These are phyloP conservation scores for Aspergillus olivimuriae DNA, from an alignment of 495 filamentous ascomycete genomes.

Conservation along the genomic window DNA sequence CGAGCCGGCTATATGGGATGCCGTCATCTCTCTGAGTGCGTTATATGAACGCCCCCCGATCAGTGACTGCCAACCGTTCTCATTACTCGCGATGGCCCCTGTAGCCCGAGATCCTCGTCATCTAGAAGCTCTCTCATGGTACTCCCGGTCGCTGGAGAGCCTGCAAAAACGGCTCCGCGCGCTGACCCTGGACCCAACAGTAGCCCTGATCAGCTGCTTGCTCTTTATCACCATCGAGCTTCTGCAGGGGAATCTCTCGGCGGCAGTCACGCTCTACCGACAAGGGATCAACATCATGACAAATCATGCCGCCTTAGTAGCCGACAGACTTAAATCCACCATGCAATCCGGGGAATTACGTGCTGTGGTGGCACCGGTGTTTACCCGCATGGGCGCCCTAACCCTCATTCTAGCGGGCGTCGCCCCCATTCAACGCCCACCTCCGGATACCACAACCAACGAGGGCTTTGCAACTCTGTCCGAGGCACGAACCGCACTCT, in stretches of 20 bases:
- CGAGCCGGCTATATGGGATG: conserved; percentile 52
- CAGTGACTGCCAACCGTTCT: neutral
- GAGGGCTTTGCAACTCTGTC: neutral
- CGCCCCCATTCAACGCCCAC: neutral
- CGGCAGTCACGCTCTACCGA: conserved; percentile 18
- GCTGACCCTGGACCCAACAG: conserved; percentile 17
- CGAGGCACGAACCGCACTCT: neutral
- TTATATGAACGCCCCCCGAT: conserved; percentile 36
- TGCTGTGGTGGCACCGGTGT: neutral
- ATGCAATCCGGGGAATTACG: neutral
- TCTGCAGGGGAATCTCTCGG: conserved; percentile 37
- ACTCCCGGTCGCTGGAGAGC: conserved; percentile 27
- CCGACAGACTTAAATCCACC: too few relatives aligned
- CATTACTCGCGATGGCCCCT: conserved; percentile 7
- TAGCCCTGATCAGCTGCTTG: conserved; percentile 46
- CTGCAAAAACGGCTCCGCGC: conserved; percentile 28
- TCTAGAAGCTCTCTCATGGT: conserved; percentile 24
- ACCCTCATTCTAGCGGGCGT: neutral
- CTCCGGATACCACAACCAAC: neutral
- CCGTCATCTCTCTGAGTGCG: conserved; percentile 43
- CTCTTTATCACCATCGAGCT: conserved; percentile 50
- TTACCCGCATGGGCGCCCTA: neutral
- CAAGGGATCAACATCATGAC: conserved; percentile 21
- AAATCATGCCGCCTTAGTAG: too few relatives aligned
- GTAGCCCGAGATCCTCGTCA: conserved; percentile 13